A percentile compares a stretch with the other conserved stretches of the same genome.
Conservation (phyloP, 2,329 filamentous ascomycete genomes). For the Cercospora brassicicola region DNA sequence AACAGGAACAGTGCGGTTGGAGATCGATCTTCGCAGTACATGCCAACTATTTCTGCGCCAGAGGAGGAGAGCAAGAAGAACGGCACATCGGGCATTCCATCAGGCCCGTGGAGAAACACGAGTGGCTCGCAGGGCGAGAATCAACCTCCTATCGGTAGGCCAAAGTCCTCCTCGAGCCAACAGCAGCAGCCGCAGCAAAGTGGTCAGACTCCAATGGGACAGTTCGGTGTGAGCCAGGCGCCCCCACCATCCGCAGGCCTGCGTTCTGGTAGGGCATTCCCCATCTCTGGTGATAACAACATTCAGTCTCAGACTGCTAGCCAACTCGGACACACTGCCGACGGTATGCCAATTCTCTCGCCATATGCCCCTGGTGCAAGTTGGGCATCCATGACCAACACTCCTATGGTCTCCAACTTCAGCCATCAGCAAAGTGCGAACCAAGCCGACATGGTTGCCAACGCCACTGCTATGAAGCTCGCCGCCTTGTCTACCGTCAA, state of each 20-base stretch:
- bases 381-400: conserved; percentile 99
- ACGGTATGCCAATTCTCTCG: conserved; percentile 76
- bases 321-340: conserved; percentile 23
- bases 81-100: conserved; percentile 62
- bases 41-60: conserved; percentile 70
- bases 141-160: conserved; percentile 59
- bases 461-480: conserved; percentile 98
- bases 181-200: conserved; percentile 42
- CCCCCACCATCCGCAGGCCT: conserved; percentile 71
- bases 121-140: conserved; percentile 49
- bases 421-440: conserved; percentile 57
- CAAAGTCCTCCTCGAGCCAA: conserved; percentile 77
- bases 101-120: conserved; percentile 73
- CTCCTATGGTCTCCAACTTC: conserved; percentile 90
- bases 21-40: conserved; percentile 67
- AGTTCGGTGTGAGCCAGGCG: conserved; percentile 74
- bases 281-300: conserved; percentile 64
- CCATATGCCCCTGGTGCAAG: conserved; percentile 82
- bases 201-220: conserved; percentile 69
- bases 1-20: conserved; percentile 90
- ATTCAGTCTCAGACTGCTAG: conserved; percentile 73
- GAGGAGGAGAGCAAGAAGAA: conserved; percentile 62
- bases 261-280: conserved; percentile 74
- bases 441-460: conserved; percentile 97
- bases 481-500: conserved; percentile 96